Conservation (phyloP, 2,329 filamentous ascomycete species). For the Xylariaceae sp. region DNA sequence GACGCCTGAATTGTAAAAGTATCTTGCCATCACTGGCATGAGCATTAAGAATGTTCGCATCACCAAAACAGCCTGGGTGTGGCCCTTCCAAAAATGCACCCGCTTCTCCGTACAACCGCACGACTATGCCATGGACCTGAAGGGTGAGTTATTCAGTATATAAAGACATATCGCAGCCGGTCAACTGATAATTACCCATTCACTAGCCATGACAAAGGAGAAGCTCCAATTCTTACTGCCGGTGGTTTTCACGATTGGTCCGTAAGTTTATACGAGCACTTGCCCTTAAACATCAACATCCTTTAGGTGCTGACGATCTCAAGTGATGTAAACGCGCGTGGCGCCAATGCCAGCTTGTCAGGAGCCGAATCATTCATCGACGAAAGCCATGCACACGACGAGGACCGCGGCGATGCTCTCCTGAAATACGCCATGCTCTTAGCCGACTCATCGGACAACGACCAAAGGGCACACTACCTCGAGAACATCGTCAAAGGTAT, state of each 20-base stretch:
- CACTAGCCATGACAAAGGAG: conserved; percentile 75
- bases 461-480: conserved; percentile 52
- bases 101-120: conserved; percentile 63
- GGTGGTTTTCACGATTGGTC: conserved; percentile 81
- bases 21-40: conserved; percentile 81
- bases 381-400: conserved; percentile 28
- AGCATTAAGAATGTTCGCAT: conserved; percentile 69
- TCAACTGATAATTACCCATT: conserved; percentile 1
- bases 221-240: conserved; percentile 78
- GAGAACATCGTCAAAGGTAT: conserved; percentile 85
- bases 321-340: conserved; percentile 56
- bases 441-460: conserved; percentile 50
- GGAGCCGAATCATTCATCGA: neutral
- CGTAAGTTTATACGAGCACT: conserved; percentile 33
- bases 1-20: conserved; percentile 62
- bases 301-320: conserved; percentile 3
- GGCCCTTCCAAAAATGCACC: conserved; percentile 62
- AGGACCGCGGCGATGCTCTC: conserved; percentile 57
- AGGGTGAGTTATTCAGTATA: conserved; percentile 34
- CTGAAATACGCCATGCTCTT: conserved; percentile 79
- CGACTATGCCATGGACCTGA: conserved; percentile 75
- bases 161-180: neutral
- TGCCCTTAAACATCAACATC: neutral
- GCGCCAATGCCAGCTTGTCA: conserved; percentile 37
- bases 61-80: conserved; percentile 69